Percentiles rank a stretch among this genome's conserved stretches.
These are phyloP conservation scores for Pulveroboletus sp. DNA, from an alignment of 768 basidiomycete genomes.

Conservation along the genomic window DNA sequence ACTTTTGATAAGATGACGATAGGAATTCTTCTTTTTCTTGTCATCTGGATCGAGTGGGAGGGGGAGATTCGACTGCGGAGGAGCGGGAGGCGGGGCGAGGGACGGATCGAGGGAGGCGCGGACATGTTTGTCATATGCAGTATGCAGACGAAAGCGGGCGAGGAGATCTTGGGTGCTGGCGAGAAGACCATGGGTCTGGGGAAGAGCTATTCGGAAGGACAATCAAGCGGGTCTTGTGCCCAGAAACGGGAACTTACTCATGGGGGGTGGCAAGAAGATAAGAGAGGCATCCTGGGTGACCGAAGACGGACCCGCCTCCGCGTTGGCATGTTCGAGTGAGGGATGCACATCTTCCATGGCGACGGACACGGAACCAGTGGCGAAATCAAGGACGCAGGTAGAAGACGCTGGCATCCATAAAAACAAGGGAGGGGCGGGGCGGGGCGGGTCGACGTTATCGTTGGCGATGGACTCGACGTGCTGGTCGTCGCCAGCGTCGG, in stretches of 20 bases:
- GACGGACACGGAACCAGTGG: slow-evolving; percentile 14
- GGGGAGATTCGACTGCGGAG: slow-evolving; percentile 33
- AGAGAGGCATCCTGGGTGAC: slow-evolving; percentile 18
- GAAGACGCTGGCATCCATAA: slow-evolving; percentile 16
- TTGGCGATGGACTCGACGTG: slow-evolving; percentile 28
- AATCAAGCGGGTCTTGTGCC: slow-evolving; percentile 9
- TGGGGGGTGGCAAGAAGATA: slow-evolving; percentile 31
- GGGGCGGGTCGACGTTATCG: slow-evolving; percentile 21
- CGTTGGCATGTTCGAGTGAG: slow-evolving; percentile 40
- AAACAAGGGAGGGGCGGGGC: slow-evolving; percentile 1
- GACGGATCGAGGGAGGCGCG: slow-evolving; percentile 40
- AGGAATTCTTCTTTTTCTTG: slow-evolving; percentile 72
- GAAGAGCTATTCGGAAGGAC: slow-evolving; percentile 22
- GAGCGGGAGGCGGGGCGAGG: slow-evolving; percentile 25
- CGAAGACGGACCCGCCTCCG: slow-evolving; percentile 62
- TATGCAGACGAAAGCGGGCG: slow-evolving; percentile 61
- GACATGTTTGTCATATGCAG: slow-evolving; percentile 81
- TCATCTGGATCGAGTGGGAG: slow-evolving; percentile 55
- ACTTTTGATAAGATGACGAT: slow-evolving; percentile 73
- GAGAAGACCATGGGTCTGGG: slow-evolving; percentile 43
- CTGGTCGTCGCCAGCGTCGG: slow-evolving; percentile 30
- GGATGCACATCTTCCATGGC: slow-evolving; percentile 30
- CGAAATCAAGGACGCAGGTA: slow-evolving; percentile 25
- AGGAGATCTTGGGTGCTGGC: slow-evolving; percentile 78
- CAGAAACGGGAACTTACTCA: slow-evolving; percentile 27